Percentiles rank a stretch among this genome's conserved stretches.
phyloP scores from a whole-genome alignment of 495 filamentous ascomycete genomes.

The Penicillium pancosmium region DNA sequence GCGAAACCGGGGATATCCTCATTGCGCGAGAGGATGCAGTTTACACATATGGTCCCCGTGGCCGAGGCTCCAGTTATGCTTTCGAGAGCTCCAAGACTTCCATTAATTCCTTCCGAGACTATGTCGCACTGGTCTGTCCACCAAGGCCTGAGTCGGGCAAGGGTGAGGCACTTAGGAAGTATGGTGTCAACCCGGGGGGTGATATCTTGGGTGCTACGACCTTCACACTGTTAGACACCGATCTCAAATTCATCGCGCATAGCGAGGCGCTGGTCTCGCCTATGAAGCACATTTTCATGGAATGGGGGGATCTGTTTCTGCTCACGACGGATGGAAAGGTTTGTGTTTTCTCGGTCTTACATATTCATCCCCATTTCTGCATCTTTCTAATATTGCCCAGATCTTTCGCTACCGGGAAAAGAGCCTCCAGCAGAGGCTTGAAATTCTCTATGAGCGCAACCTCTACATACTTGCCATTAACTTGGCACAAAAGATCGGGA shows the following conservation, averaged over 20 bases:
- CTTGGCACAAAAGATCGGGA: slow-evolving; percentile 83
- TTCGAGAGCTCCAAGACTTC: slow-evolving; percentile 90
- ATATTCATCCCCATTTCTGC: background rate
- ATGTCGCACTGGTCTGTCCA: slow-evolving; percentile 86
- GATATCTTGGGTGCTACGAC: slow-evolving; percentile 79
- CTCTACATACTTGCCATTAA: slow-evolving; percentile 91
- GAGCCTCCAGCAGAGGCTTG: slow-evolving; percentile 83
- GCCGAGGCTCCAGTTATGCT: slow-evolving; percentile 81
- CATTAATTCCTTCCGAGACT: slow-evolving; percentile 79
- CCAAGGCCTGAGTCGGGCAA: slow-evolving; percentile 62
- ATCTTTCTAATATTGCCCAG: slow-evolving; percentile 42
- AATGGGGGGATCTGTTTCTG: slow-evolving; percentile 91
- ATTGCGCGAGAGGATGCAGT: slow-evolving; percentile 93
- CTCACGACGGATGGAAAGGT: slow-evolving; percentile 90
- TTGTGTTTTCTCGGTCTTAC: slow-evolving; percentile 15
- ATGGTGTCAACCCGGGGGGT: slow-evolving; percentile 68
- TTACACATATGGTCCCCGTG: slow-evolving; percentile 86
- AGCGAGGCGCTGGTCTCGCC: slow-evolving; percentile 79
- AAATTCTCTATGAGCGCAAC: slow-evolving; percentile 92
- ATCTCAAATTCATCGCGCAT: slow-evolving; percentile 87
- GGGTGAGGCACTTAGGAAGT: slow-evolving; percentile 58
- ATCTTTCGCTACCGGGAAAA: slow-evolving; percentile 93
- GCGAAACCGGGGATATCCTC: slow-evolving; percentile 77
- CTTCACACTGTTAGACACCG: slow-evolving; percentile 87
- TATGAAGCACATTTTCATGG: slow-evolving; percentile 76